Conservation (phyloP, 441 rosid genomes). For the Erysimum cheiri region DNA sequence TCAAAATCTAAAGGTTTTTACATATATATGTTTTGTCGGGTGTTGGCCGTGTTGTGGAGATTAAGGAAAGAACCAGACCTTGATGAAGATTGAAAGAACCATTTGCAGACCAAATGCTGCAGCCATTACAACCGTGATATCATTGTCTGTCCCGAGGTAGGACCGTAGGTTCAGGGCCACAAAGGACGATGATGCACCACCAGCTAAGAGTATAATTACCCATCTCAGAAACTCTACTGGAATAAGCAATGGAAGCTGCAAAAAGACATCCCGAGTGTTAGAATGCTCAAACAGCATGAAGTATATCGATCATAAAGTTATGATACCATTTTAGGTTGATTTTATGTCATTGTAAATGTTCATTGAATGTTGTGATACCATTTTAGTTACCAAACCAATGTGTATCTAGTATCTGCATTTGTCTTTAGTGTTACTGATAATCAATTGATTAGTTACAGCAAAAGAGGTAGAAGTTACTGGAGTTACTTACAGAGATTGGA, state of each 20-base stretch:
- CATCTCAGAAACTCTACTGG: conserved; percentile 85
- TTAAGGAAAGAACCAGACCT: conserved; percentile 93
- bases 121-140: conserved; percentile 59
- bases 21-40: conserved; percentile 21
- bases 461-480: conserved; percentile 16
- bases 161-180: conserved; percentile 76
- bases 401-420: background rate
- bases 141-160: conserved; percentile 50
- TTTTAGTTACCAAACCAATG: background rate
- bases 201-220: conserved; percentile 77
- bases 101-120: conserved; percentile 81
- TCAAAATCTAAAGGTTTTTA: conserved; percentile 35
- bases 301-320: background rate
- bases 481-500: conserved; percentile 65
- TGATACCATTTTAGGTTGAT: background rate
- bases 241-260: conserved; percentile 81
- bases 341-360: background rate
- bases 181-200: conserved; percentile 72
- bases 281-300: background rate
- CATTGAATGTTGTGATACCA: background rate
- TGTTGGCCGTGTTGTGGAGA: conserved; percentile 2
- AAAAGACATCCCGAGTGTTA: conserved; percentile 15
- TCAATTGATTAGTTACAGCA: background rate
- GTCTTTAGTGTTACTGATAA: conserved; percentile 5
- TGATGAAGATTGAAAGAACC: conserved; percentile 84